Base-by-base conservation (phyloP, 1,284 basidiomycete genomes). In the Meira miltonrushii region DNA sequence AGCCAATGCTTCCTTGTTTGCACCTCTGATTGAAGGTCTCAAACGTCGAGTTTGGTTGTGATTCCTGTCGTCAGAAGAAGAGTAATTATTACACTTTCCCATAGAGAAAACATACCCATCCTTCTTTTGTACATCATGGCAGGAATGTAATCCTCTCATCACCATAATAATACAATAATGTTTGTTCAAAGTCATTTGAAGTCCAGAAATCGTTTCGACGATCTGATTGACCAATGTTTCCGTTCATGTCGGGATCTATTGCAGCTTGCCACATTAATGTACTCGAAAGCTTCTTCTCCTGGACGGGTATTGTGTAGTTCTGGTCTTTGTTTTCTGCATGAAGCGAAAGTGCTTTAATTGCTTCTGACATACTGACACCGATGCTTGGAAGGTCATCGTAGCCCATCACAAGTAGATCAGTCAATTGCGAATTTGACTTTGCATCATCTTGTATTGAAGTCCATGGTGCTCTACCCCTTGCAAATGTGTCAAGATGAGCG, bases 21-120 rank as follows among this genome's bases (percentile, higher is more conserved):
- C 64, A 1, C 63, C 68, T 15, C 62, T 72, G 1, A 68, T 74
- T 39, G 70, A 72, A 49, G 70, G 70, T 9, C 44, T 74, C 38
- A 74, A 72, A 58, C 60, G 72, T 39, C 62, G 72, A 13, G 65
- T 74, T 12, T 74, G 72, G 72, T 66, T 74, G 2, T 74, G 49
- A 48, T 15, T 5, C 13, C 3, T 15, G 10, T 11, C 13, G n/a
- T n/a, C 28, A 33, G 8, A 33, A 33, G 28, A 33, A 33, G 28
- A 33, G 28, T 33, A 4, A 33, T 33, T 8, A 33, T 33, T 33
- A 4, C 28, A 33, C 28, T 33, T 33, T 33, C 28, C 28, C 3
- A 4, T 33, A 17, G 9, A 44, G 23, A 17, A 44, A 25, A 44
- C 23, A 44, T 25, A 44, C 17, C 17, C 43, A 15, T 50, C 15